Conservation (phyloP, 805 yeast species). For the Kodamaea neixiangensis region DNA sequence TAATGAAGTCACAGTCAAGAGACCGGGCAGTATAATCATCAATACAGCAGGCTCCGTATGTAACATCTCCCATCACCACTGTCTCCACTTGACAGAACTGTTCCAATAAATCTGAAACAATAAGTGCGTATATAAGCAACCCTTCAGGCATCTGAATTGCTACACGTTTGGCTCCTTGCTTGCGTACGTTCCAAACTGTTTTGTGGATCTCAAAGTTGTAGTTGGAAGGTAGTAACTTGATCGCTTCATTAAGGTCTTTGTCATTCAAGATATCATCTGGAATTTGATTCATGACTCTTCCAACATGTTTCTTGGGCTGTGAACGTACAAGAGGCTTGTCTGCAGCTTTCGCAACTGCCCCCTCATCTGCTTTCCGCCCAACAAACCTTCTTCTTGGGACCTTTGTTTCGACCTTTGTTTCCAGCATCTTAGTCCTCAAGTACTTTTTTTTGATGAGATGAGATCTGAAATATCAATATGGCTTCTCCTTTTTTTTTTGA, state of each 20-base stretch:
- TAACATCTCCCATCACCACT: conserved; percentile 96
- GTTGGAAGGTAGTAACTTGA: conserved; percentile 79
- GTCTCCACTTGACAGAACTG: conserved; percentile 89
- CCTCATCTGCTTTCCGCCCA: conserved; percentile 43
- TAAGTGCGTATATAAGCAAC: conserved; percentile 78
- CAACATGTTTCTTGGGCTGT: conserved; percentile 35
- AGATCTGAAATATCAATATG: conserved; percentile 45
- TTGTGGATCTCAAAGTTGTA: conserved; percentile 96
- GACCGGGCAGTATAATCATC: conserved; percentile 95
- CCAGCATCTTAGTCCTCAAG: background rate
- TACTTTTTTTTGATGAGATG: background rate
- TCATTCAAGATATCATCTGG: conserved; percentile 85
- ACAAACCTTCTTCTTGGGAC: conserved; percentile 59
- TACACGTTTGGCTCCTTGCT: conserved; percentile 73
- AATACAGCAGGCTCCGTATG: conserved; percentile 98
- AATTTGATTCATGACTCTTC: conserved; percentile 77
- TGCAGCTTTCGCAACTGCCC: conserved; percentile 8
- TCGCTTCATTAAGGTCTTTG: conserved; percentile 79
- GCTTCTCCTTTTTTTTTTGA: conserved; percentile 77
- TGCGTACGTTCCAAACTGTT: conserved; percentile 89
- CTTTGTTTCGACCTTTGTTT: conserved; percentile 13
- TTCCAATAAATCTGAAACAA: conserved; percentile 88
- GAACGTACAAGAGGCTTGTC: conserved; percentile 17
- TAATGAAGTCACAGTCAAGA: conserved; percentile 88
- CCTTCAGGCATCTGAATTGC: conserved; percentile 99